phyloP scores from a whole-genome alignment of 805 yeast genomes.

The Candida suzukii region DNA sequence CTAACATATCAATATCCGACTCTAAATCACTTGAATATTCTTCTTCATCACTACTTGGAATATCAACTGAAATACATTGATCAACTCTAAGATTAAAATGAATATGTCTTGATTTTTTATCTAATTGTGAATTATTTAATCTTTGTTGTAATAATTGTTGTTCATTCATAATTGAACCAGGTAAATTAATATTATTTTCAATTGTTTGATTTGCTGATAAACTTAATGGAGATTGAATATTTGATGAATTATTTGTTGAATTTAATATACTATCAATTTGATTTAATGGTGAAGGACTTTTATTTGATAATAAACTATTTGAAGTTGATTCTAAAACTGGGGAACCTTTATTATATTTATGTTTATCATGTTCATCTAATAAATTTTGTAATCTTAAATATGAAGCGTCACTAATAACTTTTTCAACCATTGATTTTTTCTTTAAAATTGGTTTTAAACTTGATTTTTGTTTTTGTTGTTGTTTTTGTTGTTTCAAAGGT shows the following conservation, averaged over 20 bases:
- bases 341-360: conserved; percentile 22
- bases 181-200: conserved; percentile 5
- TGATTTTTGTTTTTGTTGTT: too few species aligned
- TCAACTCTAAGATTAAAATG: conserved; percentile 93
- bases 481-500: background rate
- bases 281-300: conserved; percentile 5
- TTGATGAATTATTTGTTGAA: background rate
- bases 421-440: conserved; percentile 78
- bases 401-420: conserved; percentile 57
- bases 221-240: conserved; percentile 12
- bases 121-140: conserved; percentile 2
- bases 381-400: conserved; percentile 24
- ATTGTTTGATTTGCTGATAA: conserved; percentile 13
- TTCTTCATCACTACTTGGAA: conserved; percentile 11
- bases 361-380: conserved; percentile 16
- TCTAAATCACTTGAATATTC: conserved; percentile 20
- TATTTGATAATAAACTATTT: conserved; percentile 8
- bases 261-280: too few species aligned
- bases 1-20: conserved; percentile 11
- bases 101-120: conserved; percentile 55
- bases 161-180: conserved; percentile 1
- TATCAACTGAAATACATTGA: conserved; percentile 78
- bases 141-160: background rate
- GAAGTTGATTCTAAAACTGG: conserved; percentile 26
- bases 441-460: conserved; percentile 61